Percentiles rank a stretch among this genome's conserved stretches.
phyloP scores from a whole-genome alignment of 306 rosid genomes.

The Sphenostylis stenocarpa region DNA sequence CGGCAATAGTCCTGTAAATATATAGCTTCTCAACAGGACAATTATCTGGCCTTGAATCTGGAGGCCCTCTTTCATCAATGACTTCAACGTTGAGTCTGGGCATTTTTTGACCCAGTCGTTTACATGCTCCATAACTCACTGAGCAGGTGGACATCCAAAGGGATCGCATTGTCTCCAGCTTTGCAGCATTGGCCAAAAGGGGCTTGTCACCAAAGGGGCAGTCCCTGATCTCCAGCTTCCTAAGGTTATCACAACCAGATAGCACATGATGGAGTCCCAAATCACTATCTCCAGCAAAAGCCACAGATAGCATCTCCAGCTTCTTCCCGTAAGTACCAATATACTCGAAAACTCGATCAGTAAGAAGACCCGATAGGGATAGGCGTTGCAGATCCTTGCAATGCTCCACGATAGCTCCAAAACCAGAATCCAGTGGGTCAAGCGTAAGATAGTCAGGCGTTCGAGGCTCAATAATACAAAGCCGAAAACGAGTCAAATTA shows the following conservation, averaged over 20 bases:
- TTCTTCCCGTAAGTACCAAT: slow-evolving; percentile 76
- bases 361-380: slow-evolving; percentile 86
- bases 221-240: slow-evolving; percentile 94
- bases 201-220: slow-evolving; percentile 98
- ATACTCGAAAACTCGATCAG: slow-evolving; percentile 80
- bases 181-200: slow-evolving; percentile 96
- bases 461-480: slow-evolving; percentile 85
- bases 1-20: slow-evolving; percentile 72
- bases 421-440: slow-evolving; percentile 76
- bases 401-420: slow-evolving; percentile 92
- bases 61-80: slow-evolving; percentile 93
- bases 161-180: slow-evolving; percentile 99
- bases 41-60: slow-evolving; percentile 65
- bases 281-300: slow-evolving; percentile 95
- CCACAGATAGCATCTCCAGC: slow-evolving; percentile 94
- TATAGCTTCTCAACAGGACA: slow-evolving; percentile 90
- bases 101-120: slow-evolving; percentile 84
- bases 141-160: slow-evolving; percentile 99
- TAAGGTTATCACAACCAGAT: slow-evolving; percentile 89
- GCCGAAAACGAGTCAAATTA: slow-evolving; percentile 82
- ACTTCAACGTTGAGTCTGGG: slow-evolving; percentile 90
- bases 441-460: slow-evolving; percentile 71
- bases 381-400: slow-evolving; percentile 88
- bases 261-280: slow-evolving; percentile 82
- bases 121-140: slow-evolving; percentile 95